Evolutionary conservation across 768 basidiomycete genomes (phyloP), one percentile per base, ranked within the genome.

Genomic region (Crassisporium funariophilum): DNA sequence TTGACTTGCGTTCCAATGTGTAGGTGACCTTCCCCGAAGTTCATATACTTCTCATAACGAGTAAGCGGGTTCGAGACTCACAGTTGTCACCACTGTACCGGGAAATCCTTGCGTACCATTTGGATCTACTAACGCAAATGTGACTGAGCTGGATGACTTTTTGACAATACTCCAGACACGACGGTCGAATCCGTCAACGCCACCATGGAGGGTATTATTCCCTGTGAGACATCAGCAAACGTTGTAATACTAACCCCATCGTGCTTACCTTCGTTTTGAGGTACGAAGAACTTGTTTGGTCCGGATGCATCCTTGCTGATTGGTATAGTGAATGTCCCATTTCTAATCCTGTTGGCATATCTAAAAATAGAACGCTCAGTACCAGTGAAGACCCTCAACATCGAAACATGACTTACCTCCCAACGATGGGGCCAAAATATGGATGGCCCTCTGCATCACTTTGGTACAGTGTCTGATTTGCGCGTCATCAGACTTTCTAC

Each of bases 91-190:
- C 1, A 71, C 72, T 19, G 65, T 66, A 8, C 76, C 77, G 0
- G 78, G 78, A 57, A 79, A 79, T 1, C 77, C 78, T 58, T 77
- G 61, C 17, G 54, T 62, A 15, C 75, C 76, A 49, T 65, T 55
- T 15, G 69, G 66, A 53, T 78, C 78, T 21, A 73, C 25, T 19
- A 76, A 57, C 6, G 54, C 58, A 58, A 74, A 78, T 4, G 70
- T 75, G 5, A 77, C 71, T 15, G 71, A 69, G 39, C 63, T 65
- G 2, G 60, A 35, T 5, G 65, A 62, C 39, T 64, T 49, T 15
- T 62, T 57, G 0, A 61, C 49, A n/a, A 73, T 52, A 2, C 59
- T 64, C 76, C 76, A 79, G 27, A 62, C 55, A 29, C 74, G 72
- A 24, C 57, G 60, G 45, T 79, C 76, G 44, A 68, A 79, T 7